Conservation (phyloP, 305 asterid genomes). For the Solanum hybrid region DNA sequence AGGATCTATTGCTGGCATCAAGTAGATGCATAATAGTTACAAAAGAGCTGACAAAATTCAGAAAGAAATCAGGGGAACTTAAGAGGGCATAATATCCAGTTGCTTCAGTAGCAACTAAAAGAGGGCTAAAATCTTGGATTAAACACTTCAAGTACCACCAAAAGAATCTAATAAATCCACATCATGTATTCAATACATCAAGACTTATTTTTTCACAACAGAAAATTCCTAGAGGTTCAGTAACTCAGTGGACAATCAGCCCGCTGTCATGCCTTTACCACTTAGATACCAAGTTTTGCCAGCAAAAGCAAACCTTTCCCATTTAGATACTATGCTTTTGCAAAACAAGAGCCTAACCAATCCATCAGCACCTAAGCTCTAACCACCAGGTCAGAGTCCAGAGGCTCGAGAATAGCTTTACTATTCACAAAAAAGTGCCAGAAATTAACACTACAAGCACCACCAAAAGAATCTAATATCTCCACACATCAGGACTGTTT, state of each 20-base stretch:
- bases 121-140: background rate
- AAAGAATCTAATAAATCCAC: background rate
- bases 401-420: background rate
- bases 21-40: background rate
- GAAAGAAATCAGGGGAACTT: background rate
- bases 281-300: background rate
- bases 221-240: background rate
- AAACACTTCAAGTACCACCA: background rate
- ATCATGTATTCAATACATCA: background rate
- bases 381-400: accelerated
- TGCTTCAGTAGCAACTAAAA: background rate
- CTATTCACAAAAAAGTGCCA: background rate
- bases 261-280: background rate
- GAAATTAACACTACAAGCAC: background rate
- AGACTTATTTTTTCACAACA: background rate
- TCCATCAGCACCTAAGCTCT: background rate
- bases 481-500: background rate
- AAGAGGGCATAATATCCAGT: background rate
- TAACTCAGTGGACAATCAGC: background rate
- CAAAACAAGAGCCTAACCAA: background rate
- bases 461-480: background rate
- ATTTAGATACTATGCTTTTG: background rate
- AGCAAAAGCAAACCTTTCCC: background rate
- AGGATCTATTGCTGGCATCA: background rate
- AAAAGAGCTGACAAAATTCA: background rate